phyloP scores from a whole-genome alignment of 1,284 basidiomycete species.

The Grifola frondosa region DNA sequence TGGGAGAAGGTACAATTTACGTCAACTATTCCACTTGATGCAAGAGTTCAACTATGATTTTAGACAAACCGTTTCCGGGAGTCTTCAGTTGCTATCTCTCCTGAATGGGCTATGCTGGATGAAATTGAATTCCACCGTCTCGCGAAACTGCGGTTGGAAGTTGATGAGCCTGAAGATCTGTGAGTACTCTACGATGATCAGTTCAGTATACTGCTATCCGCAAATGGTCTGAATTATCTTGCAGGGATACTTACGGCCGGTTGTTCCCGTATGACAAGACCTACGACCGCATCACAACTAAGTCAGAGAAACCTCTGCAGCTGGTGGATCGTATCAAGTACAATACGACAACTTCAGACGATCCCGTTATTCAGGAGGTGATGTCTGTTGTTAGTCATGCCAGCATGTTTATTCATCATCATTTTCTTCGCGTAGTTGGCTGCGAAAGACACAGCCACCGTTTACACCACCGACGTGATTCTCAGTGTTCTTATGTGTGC shows the following conservation, averaged over 20 bases:
- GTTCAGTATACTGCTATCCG: too few species aligned
- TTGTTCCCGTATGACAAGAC: conserved; percentile 93
- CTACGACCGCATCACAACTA: conserved; percentile 95
- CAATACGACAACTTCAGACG: conserved; percentile 96
- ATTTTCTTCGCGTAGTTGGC: conserved; percentile 60
- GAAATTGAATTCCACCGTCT: conserved; percentile 97
- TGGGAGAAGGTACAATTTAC: conserved; percentile 82
- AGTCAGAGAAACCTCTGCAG: conserved; percentile 88
- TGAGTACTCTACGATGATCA: conserved; percentile 44
- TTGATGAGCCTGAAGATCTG: conserved; percentile 89
- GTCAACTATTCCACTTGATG: not conserved
- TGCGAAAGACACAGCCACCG: conserved; percentile 74
- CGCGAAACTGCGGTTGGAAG: conserved; percentile 88
- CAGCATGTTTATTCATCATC: too few species aligned
- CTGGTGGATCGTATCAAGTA: conserved; percentile 95
- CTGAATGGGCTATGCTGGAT: conserved; percentile 92
- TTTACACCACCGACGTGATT: conserved; percentile 96
- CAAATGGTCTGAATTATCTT: conserved; percentile 9
- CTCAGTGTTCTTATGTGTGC: conserved; percentile 96
- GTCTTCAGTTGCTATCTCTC: conserved; percentile 90
- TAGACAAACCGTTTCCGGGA: conserved; percentile 90
- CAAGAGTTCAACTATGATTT: not conserved
- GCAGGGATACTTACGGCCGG: conserved; percentile 84
- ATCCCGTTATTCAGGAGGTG: conserved; percentile 91
- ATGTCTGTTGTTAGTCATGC: too few species aligned